phyloP scores from a whole-genome alignment of 1,284 basidiomycete genomes.

The Fomes fomentarius region DNA sequence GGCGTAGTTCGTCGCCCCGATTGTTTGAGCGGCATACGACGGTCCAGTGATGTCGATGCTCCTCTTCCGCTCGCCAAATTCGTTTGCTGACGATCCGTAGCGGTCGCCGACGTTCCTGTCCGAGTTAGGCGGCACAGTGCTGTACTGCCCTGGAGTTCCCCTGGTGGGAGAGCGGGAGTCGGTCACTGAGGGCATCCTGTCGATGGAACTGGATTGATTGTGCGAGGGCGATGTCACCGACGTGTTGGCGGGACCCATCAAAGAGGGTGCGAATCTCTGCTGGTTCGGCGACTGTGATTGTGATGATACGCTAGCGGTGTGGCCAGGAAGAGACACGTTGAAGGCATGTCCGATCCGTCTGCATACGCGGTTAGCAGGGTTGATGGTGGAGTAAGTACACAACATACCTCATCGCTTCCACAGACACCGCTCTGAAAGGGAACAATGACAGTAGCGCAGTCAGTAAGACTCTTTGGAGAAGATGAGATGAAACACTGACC shows the following conservation, averaged over 20 bases:
- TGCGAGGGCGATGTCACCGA: slow-evolving; percentile 6
- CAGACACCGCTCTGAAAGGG: slow-evolving; percentile 55
- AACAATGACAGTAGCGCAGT: slow-evolving; percentile 9
- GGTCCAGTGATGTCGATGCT: slow-evolving; percentile 21
- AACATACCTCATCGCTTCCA: slow-evolving; percentile 64
- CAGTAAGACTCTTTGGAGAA: not conserved
- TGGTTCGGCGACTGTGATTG: slow-evolving; percentile 3
- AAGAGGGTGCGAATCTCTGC: slow-evolving; percentile 6
- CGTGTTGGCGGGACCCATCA: slow-evolving; percentile 8
- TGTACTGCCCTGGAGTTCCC: slow-evolving; percentile 28
- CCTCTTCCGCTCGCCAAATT: slow-evolving; percentile 31
- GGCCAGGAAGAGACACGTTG: slow-evolving; percentile 49
- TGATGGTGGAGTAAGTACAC: not conserved
- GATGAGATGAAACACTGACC: slow-evolving; percentile 40
- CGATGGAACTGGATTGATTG: slow-evolving; percentile 14
- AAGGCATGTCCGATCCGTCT: slow-evolving; percentile 76
- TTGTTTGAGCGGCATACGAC: slow-evolving; percentile 28
- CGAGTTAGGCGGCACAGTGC: slow-evolving; percentile 32
- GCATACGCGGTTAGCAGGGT: not conserved
- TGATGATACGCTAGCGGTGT: slow-evolving; percentile 6
- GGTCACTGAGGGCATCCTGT: slow-evolving; percentile 6
- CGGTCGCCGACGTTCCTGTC: slow-evolving; percentile 11
- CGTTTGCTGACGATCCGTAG: slow-evolving; percentile 29
- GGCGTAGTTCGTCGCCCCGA: slow-evolving; percentile 22
- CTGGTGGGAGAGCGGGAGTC: slow-evolving; percentile 13